phyloP scores from a whole-genome alignment of 805 yeast species.

The Sporopachydermia lactativora region DNA sequence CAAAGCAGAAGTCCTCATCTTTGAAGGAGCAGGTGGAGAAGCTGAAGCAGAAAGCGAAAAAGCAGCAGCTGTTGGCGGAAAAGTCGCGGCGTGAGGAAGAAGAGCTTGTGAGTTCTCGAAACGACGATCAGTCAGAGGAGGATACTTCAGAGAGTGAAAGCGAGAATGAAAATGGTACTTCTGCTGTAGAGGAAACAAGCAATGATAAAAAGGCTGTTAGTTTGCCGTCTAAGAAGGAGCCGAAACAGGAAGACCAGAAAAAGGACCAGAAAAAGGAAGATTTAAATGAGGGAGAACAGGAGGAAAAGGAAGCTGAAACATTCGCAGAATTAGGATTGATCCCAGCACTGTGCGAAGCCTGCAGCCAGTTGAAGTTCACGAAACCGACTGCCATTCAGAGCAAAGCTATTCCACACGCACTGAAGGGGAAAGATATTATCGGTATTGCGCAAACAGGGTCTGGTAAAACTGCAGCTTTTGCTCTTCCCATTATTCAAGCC shows the following conservation, averaged over 20 bases:
- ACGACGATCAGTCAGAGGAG: constrained; percentile 6
- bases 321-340: constrained; percentile 51
- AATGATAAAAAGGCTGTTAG: neutral
- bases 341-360: constrained; percentile 70
- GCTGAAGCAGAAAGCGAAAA: constrained; percentile 2
- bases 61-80: neutral
- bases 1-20: too few species aligned
- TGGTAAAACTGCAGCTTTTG: constrained; percentile 98
- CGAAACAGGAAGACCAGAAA: too few species aligned
- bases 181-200: neutral
- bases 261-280: too few species aligned
- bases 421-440: constrained; percentile 82
- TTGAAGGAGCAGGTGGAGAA: neutral
- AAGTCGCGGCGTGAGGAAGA: neutral
- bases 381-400: constrained; percentile 92
- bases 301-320: constrained; percentile 13
- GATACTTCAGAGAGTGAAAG: constrained; percentile 9
- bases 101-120: neutral
- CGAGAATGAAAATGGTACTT: neutral
- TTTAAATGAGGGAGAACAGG: too few species aligned
- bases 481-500: constrained; percentile 84
- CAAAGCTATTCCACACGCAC: constrained; percentile 81
- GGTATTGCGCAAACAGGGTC: constrained; percentile 98
- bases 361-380: constrained; percentile 56
- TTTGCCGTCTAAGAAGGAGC: too few species aligned